phyloP scores from a whole-genome alignment of 495 filamentous ascomycete genomes.

The Podospora pseudocomata region DNA sequence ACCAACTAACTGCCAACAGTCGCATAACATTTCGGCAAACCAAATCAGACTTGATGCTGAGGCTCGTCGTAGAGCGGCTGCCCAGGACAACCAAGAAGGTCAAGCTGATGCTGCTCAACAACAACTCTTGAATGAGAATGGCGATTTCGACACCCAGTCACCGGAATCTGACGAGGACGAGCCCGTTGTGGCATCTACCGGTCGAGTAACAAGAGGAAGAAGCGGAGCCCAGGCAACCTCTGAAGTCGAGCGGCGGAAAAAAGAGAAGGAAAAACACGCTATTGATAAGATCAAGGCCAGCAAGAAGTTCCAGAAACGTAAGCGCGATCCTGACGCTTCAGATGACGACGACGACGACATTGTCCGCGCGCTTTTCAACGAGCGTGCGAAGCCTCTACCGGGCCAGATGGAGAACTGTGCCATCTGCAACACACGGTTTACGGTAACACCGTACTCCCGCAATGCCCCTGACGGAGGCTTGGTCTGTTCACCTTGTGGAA shows the following conservation, averaged over 20 bases:
- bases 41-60: conserved; percentile 66
- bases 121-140: conserved; percentile 9
- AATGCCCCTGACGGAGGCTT: conserved; percentile 77
- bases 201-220: conserved; percentile 26
- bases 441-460: conserved; percentile 86
- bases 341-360: conserved; percentile 50
- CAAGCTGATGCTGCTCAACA: conserved; percentile 12
- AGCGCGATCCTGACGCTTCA: conserved; percentile 48
- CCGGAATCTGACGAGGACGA: conserved; percentile 11
- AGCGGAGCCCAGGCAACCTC: conserved; percentile 36
- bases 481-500: conserved; percentile 82
- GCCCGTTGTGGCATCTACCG: conserved; percentile 13
- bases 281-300: conserved; percentile 75
- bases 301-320: conserved; percentile 69
- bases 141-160: conserved; percentile 4
- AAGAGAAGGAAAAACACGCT: conserved; percentile 60
- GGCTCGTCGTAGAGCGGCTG: conserved; percentile 48
- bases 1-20: conserved; percentile 40
- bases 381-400: conserved; percentile 62
- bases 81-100: conserved; percentile 23
- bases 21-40: conserved; percentile 83
- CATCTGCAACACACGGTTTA: conserved; percentile 81
- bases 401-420: conserved; percentile 90
- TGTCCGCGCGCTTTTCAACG: conserved; percentile 55
- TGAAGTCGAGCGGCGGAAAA: conserved; percentile 48